Evolutionary conservation across 106 monocot genomes (phyloP).

Genomic region (Triglochin maritima): DNA sequence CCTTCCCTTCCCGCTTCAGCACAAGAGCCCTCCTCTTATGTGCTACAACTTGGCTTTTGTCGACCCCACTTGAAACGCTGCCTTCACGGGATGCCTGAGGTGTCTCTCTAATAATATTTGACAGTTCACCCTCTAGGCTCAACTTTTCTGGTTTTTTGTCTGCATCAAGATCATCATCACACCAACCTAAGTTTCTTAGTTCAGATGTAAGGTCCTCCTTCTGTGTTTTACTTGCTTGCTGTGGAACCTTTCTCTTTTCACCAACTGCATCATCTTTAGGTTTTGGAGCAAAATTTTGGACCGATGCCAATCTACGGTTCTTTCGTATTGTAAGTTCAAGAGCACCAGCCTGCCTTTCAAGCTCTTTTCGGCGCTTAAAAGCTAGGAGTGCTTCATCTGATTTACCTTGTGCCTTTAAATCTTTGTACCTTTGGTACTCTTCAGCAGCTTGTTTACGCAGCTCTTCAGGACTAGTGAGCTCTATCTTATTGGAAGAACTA

Average conservation of each 20-base stretch:
- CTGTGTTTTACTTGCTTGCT: slow-evolving; percentile 22
- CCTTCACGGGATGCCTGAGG: slow-evolving; percentile 27
- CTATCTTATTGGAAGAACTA: slow-evolving; percentile 12
- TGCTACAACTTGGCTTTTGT: slow-evolving; percentile 67
- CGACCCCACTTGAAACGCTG: slow-evolving; percentile 26
- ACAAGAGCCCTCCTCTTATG: slow-evolving; percentile 71
- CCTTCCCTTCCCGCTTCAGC: slow-evolving; percentile 82
- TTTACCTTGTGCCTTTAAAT: slow-evolving; percentile 75
- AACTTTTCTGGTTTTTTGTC: slow-evolving; percentile 39
- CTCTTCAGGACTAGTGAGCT: slow-evolving; percentile 52
- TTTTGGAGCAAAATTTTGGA: slow-evolving; percentile 8
- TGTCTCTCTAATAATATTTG: slow-evolving; percentile 52
- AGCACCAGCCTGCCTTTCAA: slow-evolving; percentile 82
- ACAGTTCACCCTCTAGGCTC: slow-evolving; percentile 74
- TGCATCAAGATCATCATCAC: slow-evolving; percentile 62
- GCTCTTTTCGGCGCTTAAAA: slow-evolving; percentile 76
- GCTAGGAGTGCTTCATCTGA: slow-evolving; percentile 72
- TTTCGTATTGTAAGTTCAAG: slow-evolving; percentile 67
- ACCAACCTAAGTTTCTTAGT: slow-evolving; percentile 85
- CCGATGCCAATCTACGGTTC: slow-evolving; percentile 41
- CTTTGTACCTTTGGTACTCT: slow-evolving; percentile 71
- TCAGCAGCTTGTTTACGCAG: slow-evolving; percentile 66
- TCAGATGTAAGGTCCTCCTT: slow-evolving; percentile 66
- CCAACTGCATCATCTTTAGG: slow-evolving; percentile 22
- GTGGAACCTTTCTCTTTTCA: slow-evolving; percentile 17